Evolutionary conservation across 768 basidiomycete species (phyloP), one percentile per base, ranked within the genome.

Genomic region (Cystobasidium tubakii): DNA sequence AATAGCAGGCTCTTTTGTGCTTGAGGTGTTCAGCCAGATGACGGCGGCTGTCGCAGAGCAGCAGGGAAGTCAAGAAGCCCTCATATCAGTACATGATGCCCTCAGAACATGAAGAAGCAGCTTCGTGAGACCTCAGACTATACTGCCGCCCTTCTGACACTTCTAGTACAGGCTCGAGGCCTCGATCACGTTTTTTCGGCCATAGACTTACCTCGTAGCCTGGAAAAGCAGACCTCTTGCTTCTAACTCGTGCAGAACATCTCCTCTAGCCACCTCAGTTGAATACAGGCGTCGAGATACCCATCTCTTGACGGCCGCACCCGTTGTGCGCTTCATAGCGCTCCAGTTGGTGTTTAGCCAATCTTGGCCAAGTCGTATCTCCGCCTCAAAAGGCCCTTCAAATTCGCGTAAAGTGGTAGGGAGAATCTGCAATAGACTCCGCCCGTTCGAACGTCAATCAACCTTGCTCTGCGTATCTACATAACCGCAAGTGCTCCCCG

Each of bases 1-100:
- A 85, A 80, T 99, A 99, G 21, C 91, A 85, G 0, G 86, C 86
- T 19, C 78, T 79, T 0, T 80, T 81, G 12, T n/a, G 12, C 23
- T 57, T 66, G 67, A 74, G 65, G 62, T 74, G 73, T 17, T 31
- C 6, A 13, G 23, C 31, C 17, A 69, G 29, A 31, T 31, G 29
- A n/a, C 57, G 62, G 34, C 73, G 66, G 71, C 39, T 62, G 33
- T 7, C 29, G 46, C 3, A 50, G 9, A n/a, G 43, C 36, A 29
- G 19, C 65, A 44, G 42, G 17, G 3, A 7, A 62, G 9, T 23
- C 31, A 29, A 21, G 21, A 19, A 50, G 46, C 15, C 6, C 39
- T n/a, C 46, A 50, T 12, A 50, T 50, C 12, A 17, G 46, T 19
- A 50, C 7, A 9, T 50, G 4, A 9, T 50, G 3, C 4, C 7